Evolutionary conservation across 2,329 filamentous ascomycete genomes (phyloP).

Genomic region (Penicillium rolfsii): DNA sequence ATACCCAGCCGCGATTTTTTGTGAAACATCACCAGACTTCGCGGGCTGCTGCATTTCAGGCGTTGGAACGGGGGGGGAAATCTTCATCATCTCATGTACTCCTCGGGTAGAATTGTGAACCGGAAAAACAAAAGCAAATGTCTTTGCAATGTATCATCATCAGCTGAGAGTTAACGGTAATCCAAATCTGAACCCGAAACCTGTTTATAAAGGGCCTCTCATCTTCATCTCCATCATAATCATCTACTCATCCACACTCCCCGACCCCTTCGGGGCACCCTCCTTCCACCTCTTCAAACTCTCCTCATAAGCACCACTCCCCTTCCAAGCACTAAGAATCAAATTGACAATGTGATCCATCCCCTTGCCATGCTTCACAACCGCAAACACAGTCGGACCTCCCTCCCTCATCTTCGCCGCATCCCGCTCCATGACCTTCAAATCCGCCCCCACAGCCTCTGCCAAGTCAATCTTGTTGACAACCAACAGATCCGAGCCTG

Average conservation of each 20-base stretch:
- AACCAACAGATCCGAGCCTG: constrained; percentile 88
- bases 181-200: not conserved
- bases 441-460: constrained; percentile 84
- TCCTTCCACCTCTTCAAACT: constrained; percentile 51
- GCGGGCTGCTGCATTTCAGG: constrained; percentile 32
- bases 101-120: constrained; percentile 26
- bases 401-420: constrained; percentile 93
- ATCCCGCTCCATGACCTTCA: constrained; percentile 93
- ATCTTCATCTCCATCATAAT: not conserved
- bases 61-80: constrained; percentile 23
- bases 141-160: constrained; percentile 14
- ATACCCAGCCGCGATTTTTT: constrained; percentile 32
- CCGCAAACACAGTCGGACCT: constrained; percentile 91
- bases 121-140: constrained; percentile 22
- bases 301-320: constrained; percentile 70
- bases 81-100: constrained; percentile 13
- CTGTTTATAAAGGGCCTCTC: not conserved
- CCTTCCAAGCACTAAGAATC: constrained; percentile 90
- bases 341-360: constrained; percentile 85
- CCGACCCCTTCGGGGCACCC: constrained; percentile 44
- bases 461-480: constrained; percentile 98
- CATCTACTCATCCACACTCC: constrained; percentile 36
- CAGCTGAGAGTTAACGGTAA: not conserved
- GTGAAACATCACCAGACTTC: constrained; percentile 24
- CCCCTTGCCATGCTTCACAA: constrained; percentile 90